Evolutionary conservation across 345 rosid species (phyloP), one percentile per base, ranked within the genome.

Genomic region (rapeseed (Brassica napus)): DNA sequence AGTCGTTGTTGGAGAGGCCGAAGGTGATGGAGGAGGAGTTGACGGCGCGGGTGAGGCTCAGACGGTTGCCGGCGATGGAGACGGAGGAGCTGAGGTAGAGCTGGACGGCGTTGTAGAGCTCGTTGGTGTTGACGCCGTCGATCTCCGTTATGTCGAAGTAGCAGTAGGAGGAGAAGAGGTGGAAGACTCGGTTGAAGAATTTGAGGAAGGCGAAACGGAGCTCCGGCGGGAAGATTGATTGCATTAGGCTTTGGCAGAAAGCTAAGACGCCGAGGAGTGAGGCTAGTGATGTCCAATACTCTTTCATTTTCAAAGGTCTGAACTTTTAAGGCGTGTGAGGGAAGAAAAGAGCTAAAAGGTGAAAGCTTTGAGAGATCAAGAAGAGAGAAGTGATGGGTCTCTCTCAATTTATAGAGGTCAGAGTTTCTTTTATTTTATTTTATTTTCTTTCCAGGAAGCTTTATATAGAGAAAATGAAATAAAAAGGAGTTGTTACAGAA

Each of bases 41-140:
- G 71, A 90, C 82, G 49, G 96, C 89, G 15, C 99, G 92, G 3
- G 99, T 90, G 74, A 95, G 96, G 80, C 91, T 90, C 54, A 91
- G 54, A 32, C 94, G 98, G 93, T 86, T 89, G 2, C 92, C 94
- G 68, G 90, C 80, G 84, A 87, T 74, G 44, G 95, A 91, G 24
- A 87, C 87, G 18, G 88, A 88, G 42, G 93, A 87, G 88, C 96
- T 89, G 0, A 95, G 78, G 85, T 95, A 95, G 35, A 95, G 94
- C 86, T 95, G 99, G 75, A 91, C 96, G n/a, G 99, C 99, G 94
- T 87, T 86, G 86, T 95, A 95, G 77, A 95, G 99, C 65, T 95
- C 97, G 90, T 95, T 92, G 81, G 99, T 92, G 89, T 95, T 95
- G 12, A 95, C 97, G 54, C 98, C 99, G 78, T 95, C 97, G 67